A percentile compares a stretch with the other conserved stretches of the same genome.
These are phyloP conservation scores for Rhodocollybia butyracea DNA, from an alignment of 768 basidiomycete species.

Conservation along the genomic window DNA sequence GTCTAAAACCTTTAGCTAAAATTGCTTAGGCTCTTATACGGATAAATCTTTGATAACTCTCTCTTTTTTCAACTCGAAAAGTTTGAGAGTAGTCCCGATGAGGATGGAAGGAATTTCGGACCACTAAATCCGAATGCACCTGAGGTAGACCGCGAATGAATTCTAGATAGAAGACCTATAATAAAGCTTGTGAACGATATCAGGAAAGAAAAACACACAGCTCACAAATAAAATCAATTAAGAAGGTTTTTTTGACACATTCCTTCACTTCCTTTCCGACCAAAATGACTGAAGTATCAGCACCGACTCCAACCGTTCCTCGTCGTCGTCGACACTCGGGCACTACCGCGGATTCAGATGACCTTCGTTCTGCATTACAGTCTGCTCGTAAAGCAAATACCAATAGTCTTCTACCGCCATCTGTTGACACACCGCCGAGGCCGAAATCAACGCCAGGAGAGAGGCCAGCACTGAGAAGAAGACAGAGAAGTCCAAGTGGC, in stretches of 20 bases:
- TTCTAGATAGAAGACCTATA: background rate
- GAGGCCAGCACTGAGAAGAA: conserved; percentile 45
- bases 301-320: conserved; percentile 4
- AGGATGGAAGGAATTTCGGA: no score
- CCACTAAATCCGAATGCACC: no score
- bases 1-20: no score
- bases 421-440: conserved; percentile 53
- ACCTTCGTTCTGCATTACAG: conserved; percentile 2
- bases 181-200: background rate
- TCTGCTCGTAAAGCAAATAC: conserved; percentile 5
- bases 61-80: no score
- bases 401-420: no score
- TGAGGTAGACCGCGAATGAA: no score
- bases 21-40: no score
- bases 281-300: conserved; percentile 2
- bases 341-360: background rate
- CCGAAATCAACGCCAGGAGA: conserved; percentile 76
- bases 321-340: conserved; percentile 8
- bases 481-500: conserved; percentile 41
- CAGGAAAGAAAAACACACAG: background rate
- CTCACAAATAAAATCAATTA: background rate
- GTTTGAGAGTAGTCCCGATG: no score
- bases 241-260: background rate
- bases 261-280: background rate
- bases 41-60: no score